phyloP scores from a whole-genome alignment of 2,329 filamentous ascomycete species.

The Colletotrichum tofieldiae region DNA sequence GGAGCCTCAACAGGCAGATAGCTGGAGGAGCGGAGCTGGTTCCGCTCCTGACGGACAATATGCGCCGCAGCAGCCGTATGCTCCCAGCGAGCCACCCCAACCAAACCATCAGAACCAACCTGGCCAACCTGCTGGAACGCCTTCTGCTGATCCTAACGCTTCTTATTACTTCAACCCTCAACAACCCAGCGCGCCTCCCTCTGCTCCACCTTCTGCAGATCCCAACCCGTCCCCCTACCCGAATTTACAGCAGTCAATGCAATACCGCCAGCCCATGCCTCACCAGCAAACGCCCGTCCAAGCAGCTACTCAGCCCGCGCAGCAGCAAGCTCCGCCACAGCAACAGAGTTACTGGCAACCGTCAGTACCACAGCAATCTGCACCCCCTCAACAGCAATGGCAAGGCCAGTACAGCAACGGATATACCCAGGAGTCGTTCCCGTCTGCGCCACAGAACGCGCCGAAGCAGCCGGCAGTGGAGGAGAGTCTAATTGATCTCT shows the following conservation, averaged over 20 bases:
- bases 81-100: slow-evolving; percentile 52
- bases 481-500: slow-evolving; percentile 87
- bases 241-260: slow-evolving; percentile 64
- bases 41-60: slow-evolving; percentile 51
- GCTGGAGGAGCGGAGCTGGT: slow-evolving; percentile 61
- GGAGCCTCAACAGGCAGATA: slow-evolving; percentile 64
- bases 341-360: slow-evolving; percentile 55
- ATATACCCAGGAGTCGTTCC: slow-evolving; percentile 75
- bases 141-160: slow-evolving; percentile 66
- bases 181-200: slow-evolving; percentile 50
- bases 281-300: slow-evolving; percentile 46
- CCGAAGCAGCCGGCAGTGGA: slow-evolving; percentile 74
- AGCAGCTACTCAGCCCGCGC: slow-evolving; percentile 55
- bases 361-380: slow-evolving; percentile 50
- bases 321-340: slow-evolving; percentile 44
- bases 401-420: slow-evolving; percentile 53
- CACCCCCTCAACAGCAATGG: slow-evolving; percentile 48
- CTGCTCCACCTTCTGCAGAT: slow-evolving; percentile 57
- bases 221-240: slow-evolving; percentile 66
- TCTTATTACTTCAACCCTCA: slow-evolving; percentile 71
- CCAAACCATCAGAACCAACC: slow-evolving; percentile 49
- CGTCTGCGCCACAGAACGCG: slow-evolving; percentile 75
- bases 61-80: slow-evolving; percentile 51
- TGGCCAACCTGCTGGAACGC: slow-evolving; percentile 46
- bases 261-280: slow-evolving; percentile 61